Percentiles rank a stretch among this genome's conserved stretches.
These are phyloP conservation scores for Skeletonema costatum DNA, from an alignment of 108 stramenopile species.

Conservation along the genomic window DNA sequence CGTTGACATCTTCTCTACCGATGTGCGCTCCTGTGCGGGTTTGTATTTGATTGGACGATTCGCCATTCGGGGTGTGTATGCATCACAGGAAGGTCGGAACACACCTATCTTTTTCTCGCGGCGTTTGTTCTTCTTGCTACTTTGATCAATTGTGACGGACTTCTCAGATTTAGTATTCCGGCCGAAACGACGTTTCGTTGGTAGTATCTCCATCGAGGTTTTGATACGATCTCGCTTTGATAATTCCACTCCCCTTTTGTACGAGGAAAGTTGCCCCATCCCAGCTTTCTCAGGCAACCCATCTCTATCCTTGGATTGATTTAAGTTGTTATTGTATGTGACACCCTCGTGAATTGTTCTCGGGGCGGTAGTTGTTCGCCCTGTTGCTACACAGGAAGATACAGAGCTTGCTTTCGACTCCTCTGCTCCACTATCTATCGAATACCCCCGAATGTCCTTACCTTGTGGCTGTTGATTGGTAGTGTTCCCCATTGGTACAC, in stretches of 20 bases:
- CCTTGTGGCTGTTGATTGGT: slow-evolving; percentile 5
- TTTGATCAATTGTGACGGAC: slow-evolving; percentile 25
- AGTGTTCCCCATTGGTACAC: slow-evolving; percentile 34
- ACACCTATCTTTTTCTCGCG: slow-evolving; percentile 55
- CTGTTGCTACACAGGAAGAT: not conserved
- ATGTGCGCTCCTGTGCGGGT: slow-evolving; percentile 65
- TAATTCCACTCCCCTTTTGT: not conserved
- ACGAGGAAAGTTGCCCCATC: not conserved
- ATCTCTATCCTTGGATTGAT: not conserved
- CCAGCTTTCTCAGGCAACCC: not conserved
- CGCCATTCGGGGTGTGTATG: slow-evolving; percentile 86
- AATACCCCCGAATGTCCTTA: not conserved
- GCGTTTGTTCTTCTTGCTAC: slow-evolving; percentile 14
- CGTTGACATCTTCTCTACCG: slow-evolving; percentile 63
- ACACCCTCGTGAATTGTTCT: not conserved
- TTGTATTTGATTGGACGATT: slow-evolving; percentile 74
- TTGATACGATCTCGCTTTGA: slow-evolving; percentile 26
- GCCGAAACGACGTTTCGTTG: not conserved
- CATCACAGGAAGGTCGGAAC: slow-evolving; percentile 86
- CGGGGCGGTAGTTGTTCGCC: not conserved
- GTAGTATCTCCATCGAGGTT: slow-evolving; percentile 12
- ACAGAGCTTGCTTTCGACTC: slow-evolving; percentile 24
- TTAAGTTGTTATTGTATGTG: not conserved
- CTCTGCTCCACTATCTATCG: slow-evolving; percentile 13
- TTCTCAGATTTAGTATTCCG: not conserved